Conservation (phyloP, 2,329 filamentous ascomycete genomes). For the Aspergillus ustus region DNA sequence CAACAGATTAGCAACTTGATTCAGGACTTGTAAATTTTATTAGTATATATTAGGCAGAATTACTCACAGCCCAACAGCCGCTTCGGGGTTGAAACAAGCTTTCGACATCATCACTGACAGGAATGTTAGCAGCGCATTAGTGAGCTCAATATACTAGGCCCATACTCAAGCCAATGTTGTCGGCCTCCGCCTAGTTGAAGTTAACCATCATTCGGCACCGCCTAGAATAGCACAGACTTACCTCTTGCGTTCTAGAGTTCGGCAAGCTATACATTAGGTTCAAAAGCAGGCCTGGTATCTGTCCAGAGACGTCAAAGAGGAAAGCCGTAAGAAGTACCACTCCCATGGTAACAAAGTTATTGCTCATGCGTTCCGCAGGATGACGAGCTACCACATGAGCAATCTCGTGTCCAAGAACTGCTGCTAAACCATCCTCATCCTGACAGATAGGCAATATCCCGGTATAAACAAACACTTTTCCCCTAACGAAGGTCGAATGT, state of each 20-base stretch:
- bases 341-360: slow-evolving; percentile 39
- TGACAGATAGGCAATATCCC: slow-evolving; percentile 63
- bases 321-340: slow-evolving; percentile 33
- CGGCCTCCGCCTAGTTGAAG: slow-evolving; percentile 57
- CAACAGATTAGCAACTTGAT: background rate
- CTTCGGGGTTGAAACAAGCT: slow-evolving; percentile 63
- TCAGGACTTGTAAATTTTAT: background rate
- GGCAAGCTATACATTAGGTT: slow-evolving; percentile 59
- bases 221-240: slow-evolving; percentile 23
- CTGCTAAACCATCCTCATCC: slow-evolving; percentile 63
- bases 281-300: slow-evolving; percentile 46
- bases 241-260: slow-evolving; percentile 62
- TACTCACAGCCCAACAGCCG: slow-evolving; percentile 56
- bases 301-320: slow-evolving; percentile 47
- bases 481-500: slow-evolving; percentile 37
- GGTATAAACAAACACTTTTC: slow-evolving; percentile 68
- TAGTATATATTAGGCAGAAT: background rate
- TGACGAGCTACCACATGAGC: slow-evolving; percentile 66
- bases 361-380: slow-evolving; percentile 59
- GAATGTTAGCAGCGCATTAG: slow-evolving; percentile 21
- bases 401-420: slow-evolving; percentile 67
- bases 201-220: slow-evolving; percentile 12
- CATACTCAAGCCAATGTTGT: slow-evolving; percentile 62
- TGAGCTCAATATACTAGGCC: background rate
- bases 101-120: slow-evolving; percentile 63